phyloP scores from a whole-genome alignment of 208 protist species.

The Vickermania spadyakhi region DNA sequence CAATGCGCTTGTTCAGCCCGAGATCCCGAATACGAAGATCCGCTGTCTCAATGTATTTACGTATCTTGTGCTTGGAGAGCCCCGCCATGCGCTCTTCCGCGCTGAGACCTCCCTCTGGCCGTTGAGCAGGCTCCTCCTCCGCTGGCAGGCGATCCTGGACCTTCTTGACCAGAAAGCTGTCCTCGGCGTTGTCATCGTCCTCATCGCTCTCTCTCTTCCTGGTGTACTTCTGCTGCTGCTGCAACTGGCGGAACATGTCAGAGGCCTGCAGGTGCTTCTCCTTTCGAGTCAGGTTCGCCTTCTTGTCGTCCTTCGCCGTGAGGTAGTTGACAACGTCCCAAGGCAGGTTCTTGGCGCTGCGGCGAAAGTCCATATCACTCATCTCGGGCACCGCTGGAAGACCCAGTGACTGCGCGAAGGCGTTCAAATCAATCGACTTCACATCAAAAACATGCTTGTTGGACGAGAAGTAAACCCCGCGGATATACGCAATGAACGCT shows the following conservation, averaged over 20 bases:
- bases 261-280: conserved; percentile 77
- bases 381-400: conserved; percentile 91
- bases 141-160: not conserved
- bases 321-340: conserved; percentile 88
- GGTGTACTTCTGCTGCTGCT: conserved; percentile 71
- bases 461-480: conserved; percentile 90
- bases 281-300: conserved; percentile 34
- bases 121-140: not conserved
- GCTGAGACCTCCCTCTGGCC: conserved; percentile 28
- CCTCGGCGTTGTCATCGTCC: conserved; percentile 25
- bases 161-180: conserved; percentile 26
- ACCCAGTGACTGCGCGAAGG: conserved; percentile 91
- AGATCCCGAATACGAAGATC: conserved; percentile 78
- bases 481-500: conserved; percentile 96
- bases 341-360: conserved; percentile 83
- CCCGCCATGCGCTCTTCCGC: conserved; percentile 76
- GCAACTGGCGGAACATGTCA: conserved; percentile 77
- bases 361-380: conserved; percentile 73
- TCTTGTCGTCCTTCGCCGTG: conserved; percentile 11
- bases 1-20: conserved; percentile 50
- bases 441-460: conserved; percentile 97
- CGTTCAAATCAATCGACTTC: conserved; percentile 71
- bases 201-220: conserved; percentile 20
- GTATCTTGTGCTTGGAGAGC: conserved; percentile 79
- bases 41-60: conserved; percentile 63